Evolutionary conservation across 768 basidiomycete species (phyloP), one percentile per base, ranked within the genome.

Genomic region (Mycena epipterygia): DNA sequence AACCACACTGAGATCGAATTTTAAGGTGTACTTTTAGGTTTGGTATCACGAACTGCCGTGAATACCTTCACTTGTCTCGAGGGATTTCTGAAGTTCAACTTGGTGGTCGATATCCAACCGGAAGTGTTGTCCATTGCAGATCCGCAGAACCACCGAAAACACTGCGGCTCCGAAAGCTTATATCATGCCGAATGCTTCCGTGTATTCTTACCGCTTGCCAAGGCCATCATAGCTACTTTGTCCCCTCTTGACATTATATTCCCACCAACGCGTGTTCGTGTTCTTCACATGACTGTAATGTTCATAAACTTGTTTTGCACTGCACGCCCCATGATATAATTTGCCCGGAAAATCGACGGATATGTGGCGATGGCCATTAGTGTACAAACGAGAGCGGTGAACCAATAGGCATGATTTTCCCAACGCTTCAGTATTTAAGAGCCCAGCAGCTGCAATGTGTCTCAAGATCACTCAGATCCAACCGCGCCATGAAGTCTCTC

Each of bases 141-240:
- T 59, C 65, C 65, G 65, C 29, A 51, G 57, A 67, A 67, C 57
- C 23, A 42, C 65, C 65, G 65, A 67, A 42, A 42, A 59, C 46
- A 11, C 7, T 42, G 56, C 65, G 56, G 55, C 7, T 46, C 42
- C 30, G 55, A 56, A 25, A 5, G 17, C 8, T 37, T 33, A 13
- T 5, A 52, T 7, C 27, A 29, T n/a, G n/a, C n/a, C n/a, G n/a
- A n/a, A n/a, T n/a, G n/a, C n/a, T 29, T 58, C 39, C 37, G 27
- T 0, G 11, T 49, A 5, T 17, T 61, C 25, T 61, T 37, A 23
- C 25, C 30, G 0, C 12, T 19, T 33, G 32, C 46, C 60, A 33
- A 27, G 30, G 25, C 9, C 2, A 35, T 37, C n/a, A 25, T 19
- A 17, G 30, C n/a, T 39, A 29, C n/a, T n/a, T 49, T 33, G n/a